Evolutionary conservation across 129 eudicot species (phyloP), one percentile per base, ranked within the genome.

Genomic region (Flaveria brownii): DNA sequence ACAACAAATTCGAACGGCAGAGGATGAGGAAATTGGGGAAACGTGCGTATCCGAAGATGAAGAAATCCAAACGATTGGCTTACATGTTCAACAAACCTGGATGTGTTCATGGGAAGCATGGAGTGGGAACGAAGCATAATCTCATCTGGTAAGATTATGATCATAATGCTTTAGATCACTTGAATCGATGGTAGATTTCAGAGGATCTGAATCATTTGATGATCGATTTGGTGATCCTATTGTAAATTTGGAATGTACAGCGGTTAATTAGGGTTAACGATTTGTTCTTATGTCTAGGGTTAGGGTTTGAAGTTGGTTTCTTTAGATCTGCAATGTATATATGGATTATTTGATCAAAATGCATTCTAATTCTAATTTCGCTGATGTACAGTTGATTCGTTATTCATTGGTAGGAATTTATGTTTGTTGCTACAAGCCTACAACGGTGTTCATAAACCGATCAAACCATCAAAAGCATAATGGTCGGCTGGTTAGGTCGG

Each of bases 21-120:
- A 82, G 98, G 85, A 86, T 93, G 70, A 88, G 82, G 87, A 93
- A 90, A 79, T 74, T 86, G 86, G 98, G 98, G 92, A 90, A 93
- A 67, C 85, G 86, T 69, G 85, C 76, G 9, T 77, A 75, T 61
- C 75, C 86, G 1, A 93, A 78, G 82, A 67, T 75, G 80, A 81
- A 75, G 55, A 93, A 78, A 43, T 72, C 90, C 0, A 93, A 88
- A 74, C 78, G 82, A 61, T 11, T 84, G 84, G 79, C 89, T 2
- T 84, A 83, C 72, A 61, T 56, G 61, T 75, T 65, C 70, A 88
- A 77, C 15, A 83, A 78, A 73, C 87, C 91, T 25, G 97, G 96
- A 3, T 87, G 87, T 72, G 83, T 82, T 75, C 84, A 78, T 30
- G 96, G 92, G 0, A 90, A 90, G 81, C 93, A 87, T 67, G 92